A percentile compares a stretch with the other conserved stretches of the same genome.
Evolutionary conservation across 352 stramenopile genomes (phyloP).

Genomic region (Globisporangium megalacanthum): DNA sequence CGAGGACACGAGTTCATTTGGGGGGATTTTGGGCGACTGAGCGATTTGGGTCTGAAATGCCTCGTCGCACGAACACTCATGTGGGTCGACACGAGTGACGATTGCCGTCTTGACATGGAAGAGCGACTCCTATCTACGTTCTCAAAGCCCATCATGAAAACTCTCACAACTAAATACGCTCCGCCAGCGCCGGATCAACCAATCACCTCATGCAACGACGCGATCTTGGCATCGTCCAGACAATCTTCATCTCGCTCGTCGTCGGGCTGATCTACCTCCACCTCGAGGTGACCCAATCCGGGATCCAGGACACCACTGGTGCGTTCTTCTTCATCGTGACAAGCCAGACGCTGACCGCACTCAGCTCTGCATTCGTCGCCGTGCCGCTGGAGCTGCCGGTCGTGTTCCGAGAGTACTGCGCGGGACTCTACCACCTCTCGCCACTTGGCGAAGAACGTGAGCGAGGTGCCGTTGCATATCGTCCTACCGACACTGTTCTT

Average conservation of each 20-base stretch:
- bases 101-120: too few species aligned
- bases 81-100: too few species aligned
- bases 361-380: slow-evolving; percentile 22
- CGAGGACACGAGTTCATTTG: too few species aligned
- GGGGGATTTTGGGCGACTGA: too few species aligned
- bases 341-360: slow-evolving; percentile 25
- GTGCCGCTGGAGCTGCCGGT: slow-evolving; percentile 33
- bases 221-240: too few species aligned
- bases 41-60: too few species aligned
- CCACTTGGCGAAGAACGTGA: slow-evolving; percentile 36
- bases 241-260: slow-evolving; percentile 26
- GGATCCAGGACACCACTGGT: slow-evolving; percentile 28
- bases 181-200: too few species aligned
- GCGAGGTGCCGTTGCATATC: slow-evolving; percentile 27
- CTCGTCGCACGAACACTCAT: too few species aligned
- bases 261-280: slow-evolving; percentile 31
- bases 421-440: slow-evolving; percentile 27
- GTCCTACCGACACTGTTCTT: slow-evolving; percentile 22
- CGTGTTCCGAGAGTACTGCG: slow-evolving; percentile 28
- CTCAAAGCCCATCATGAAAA: too few species aligned
- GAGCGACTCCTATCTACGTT: too few species aligned
- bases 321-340: slow-evolving; percentile 32
- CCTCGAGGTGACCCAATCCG: slow-evolving; percentile 19
- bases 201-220: too few species aligned
- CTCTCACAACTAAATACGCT: too few species aligned